Evolutionary conservation across 257 asterid species (phyloP), one percentile per base, ranked within the genome.

Genomic region (Marsdenia floribunda): DNA sequence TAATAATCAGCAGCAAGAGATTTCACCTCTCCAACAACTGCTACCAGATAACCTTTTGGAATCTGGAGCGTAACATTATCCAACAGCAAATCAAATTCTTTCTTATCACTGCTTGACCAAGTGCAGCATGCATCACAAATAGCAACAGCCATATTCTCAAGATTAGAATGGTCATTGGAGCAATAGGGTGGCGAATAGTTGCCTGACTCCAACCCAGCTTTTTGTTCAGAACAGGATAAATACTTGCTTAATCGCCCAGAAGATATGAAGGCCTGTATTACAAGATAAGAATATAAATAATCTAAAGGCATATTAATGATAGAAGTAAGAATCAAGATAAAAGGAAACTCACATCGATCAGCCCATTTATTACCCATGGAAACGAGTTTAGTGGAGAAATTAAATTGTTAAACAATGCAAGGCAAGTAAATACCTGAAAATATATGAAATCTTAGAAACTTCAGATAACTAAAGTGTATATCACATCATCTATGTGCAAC

Each of bases 311-410:
- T 60, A 80, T 24, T 64, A 73, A 46, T 19, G 47, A 59, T 37
- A 63, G 52, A 53, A 55, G 46, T 60, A 26, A 70, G 55, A 73
- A 38, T n/a, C 26, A 50, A 67, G 72, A 68, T 7, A 19, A 46
- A 33, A 2, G 3, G 37, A 26, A 72, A 78, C 97, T 89, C 80
- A 94, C 99, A 83, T 94, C 99, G 68, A 94, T 94, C 80, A 94
- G 80, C 78, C 99, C 99, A 76, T 94, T 94, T 84, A 94, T 94
- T 86, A 94, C 97, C 99, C 99, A 94, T n/a, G 99, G 99, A 83
- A 94, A 94, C 13, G 99, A 94, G 85, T 94, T 94, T 60, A 94
- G 83, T 42, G 99, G 97, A 76, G 99, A 90, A 77, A 94, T 94
- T 87, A 92, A 85, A 82, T 90, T 94, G 73, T 94, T 94, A 74